Conservation (phyloP, 2,329 filamentous ascomycete genomes). For the Penicillium aurantiogriseum region DNA sequence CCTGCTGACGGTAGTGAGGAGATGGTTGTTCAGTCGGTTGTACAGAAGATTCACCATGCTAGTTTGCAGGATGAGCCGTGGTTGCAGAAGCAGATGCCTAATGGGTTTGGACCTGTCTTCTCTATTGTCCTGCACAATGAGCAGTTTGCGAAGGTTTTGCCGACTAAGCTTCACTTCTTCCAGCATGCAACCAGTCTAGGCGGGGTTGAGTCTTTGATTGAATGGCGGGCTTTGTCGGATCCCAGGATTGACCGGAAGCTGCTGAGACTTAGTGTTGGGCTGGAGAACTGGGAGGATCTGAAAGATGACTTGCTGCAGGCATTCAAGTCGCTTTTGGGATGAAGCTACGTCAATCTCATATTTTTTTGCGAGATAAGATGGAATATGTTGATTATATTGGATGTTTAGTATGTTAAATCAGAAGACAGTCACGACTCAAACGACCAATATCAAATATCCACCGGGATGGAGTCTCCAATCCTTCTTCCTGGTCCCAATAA, state of each 20-base stretch:
- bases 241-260: constrained; percentile 65
- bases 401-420: constrained; percentile 21
- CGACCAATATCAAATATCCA: constrained; percentile 35
- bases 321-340: constrained; percentile 1
- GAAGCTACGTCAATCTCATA: background rate
- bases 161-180: constrained; percentile 75
- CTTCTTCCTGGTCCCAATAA: constrained; percentile 25
- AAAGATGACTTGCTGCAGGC: constrained; percentile 63
- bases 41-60: constrained; percentile 71
- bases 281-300: constrained; percentile 82
- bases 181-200: constrained; percentile 93
- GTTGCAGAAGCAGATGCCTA: constrained; percentile 84
- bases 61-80: constrained; percentile 69
- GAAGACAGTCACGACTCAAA: constrained; percentile 31
- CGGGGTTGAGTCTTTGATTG: constrained; percentile 90
- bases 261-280: constrained; percentile 77
- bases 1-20: constrained; percentile 15
- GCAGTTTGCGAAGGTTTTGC: constrained; percentile 64
- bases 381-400: background rate
- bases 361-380: too few species aligned
- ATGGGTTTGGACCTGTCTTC: constrained; percentile 87
- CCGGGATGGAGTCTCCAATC: constrained; percentile 7
- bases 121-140: constrained; percentile 63
- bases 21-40: constrained; percentile 51
- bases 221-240: constrained; percentile 93